phyloP scores from a whole-genome alignment of 1,284 basidiomycete genomes.

The Gomphus bonarii region DNA sequence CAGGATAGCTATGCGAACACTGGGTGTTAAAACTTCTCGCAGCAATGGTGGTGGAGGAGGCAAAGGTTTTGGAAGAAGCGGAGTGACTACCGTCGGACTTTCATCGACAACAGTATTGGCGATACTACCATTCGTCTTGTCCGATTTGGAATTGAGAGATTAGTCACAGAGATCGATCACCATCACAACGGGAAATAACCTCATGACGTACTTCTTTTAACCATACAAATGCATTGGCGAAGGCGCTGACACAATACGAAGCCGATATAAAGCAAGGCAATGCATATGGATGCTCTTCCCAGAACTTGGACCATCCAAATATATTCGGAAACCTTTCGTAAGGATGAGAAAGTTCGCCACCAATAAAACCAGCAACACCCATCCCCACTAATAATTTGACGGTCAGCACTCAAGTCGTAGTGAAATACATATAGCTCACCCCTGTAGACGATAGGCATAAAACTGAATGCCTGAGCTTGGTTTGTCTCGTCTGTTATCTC shows the following conservation, averaged over 20 bases:
- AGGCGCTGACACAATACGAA: neutral
- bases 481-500: constrained; percentile 68
- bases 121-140: neutral
- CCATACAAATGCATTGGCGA: neutral
- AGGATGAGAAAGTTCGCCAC: constrained; percentile 32
- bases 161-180: constrained; percentile 14
- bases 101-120: constrained; percentile 21
- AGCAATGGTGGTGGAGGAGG: constrained; percentile 19
- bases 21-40: neutral
- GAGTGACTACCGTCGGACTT: constrained; percentile 14
- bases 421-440: constrained; percentile 25
- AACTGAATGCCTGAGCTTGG: constrained; percentile 47
- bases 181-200: constrained; percentile 25
- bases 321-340: constrained; percentile 28
- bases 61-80: neutral
- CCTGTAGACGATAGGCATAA: constrained; percentile 53
- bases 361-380: constrained; percentile 22
- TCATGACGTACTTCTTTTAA: neutral
- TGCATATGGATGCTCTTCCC: constrained; percentile 29
- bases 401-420: neutral
- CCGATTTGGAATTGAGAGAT: neutral
- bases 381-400: constrained; percentile 18
- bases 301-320: constrained; percentile 21
- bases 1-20: neutral
- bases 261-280: constrained; percentile 19